Evolutionary conservation across 1,139 yeast species (phyloP), one percentile per base, ranked within the genome.

Genomic region (Taiozyma onychis): DNA sequence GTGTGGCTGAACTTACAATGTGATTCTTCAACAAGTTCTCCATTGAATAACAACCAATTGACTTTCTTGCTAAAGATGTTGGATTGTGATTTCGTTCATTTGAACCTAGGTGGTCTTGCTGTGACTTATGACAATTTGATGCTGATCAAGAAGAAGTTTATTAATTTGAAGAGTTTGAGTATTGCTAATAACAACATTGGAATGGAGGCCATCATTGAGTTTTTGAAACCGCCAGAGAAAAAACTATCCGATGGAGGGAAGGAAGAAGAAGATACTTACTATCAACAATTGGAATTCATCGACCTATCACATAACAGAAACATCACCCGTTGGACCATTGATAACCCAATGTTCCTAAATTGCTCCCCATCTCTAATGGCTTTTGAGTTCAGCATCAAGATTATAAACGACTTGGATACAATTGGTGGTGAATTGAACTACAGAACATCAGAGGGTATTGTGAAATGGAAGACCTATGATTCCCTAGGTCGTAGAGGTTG

Each of bases 91-190:
- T 60, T 76, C 52, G 67, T 68, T 43, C 72, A 73, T 60, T 61
- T 88, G 47, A 88, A 89, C 62, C 67, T 90, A 44, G 88, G 88
- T 48, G 97, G 97, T 0, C 71, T 84, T 59, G 91, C 91, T 3
- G 76, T 82, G n/a, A 74, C 72, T 54, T 71, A 67, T 48, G 73
- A 73, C 51, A 80, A 83, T 45, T 67, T 90, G 51, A 67, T 70
- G 43, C 71, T 80, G 22, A 79, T 88, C 48, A 78, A 80, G 55
- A 67, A 71, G 48, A 78, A 75, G 58, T 84, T 83, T 57, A 70
- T 77, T 1, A 59, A 71, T 26, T 71, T 90, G 53, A 80, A 79
- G 55, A 79, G 90, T 54, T 73, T 90, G 47, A 77, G 82, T 32
- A 73, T 87, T 35, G 81, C 84, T 34, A 83, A 81, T 61, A 77